These are phyloP conservation scores for Helminthosporium solani DNA, from an alignment of 2,329 filamentous ascomycete species.

Conservation along the genomic window DNA sequence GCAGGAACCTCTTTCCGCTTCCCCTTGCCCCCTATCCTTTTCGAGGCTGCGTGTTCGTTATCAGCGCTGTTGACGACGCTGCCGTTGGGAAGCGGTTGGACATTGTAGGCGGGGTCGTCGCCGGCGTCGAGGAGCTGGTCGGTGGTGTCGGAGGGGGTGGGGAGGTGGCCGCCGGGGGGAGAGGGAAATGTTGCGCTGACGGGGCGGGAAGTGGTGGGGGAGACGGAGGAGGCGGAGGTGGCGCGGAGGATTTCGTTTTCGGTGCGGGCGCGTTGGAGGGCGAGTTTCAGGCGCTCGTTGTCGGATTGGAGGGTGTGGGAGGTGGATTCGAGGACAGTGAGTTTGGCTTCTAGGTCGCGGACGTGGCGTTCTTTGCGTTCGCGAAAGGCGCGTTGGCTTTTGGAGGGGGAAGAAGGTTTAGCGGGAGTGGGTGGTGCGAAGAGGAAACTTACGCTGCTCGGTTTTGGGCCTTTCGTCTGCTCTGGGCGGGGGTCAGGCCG, in stretches of 20 bases:
- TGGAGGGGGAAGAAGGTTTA: neutral
- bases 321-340: constrained; percentile 72
- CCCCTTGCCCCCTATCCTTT: constrained; percentile 10
- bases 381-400: constrained; percentile 89
- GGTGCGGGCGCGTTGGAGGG: constrained; percentile 79
- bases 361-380: constrained; percentile 95
- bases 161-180: constrained; percentile 38
- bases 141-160: no score
- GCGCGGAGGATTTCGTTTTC: constrained; percentile 92
- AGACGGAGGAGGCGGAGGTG: constrained; percentile 55
- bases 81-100: constrained; percentile 31
- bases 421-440: neutral
- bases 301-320: constrained; percentile 73
- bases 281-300: constrained; percentile 82
- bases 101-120: constrained; percentile 19
- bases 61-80: constrained; percentile 35
- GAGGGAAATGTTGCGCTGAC: constrained; percentile 42
- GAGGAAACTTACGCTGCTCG: constrained; percentile 64
- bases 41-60: constrained; percentile 26
- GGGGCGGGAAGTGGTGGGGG: constrained; percentile 46
- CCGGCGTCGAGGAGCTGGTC: no score
- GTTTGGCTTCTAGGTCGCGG: constrained; percentile 85
- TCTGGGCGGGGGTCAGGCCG: constrained; percentile 50
- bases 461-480: constrained; percentile 68
- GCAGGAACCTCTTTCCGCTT: constrained; percentile 36